phyloP scores from a whole-genome alignment of 2,329 filamentous ascomycete species.

The Neopestalotiopsis sp. region DNA sequence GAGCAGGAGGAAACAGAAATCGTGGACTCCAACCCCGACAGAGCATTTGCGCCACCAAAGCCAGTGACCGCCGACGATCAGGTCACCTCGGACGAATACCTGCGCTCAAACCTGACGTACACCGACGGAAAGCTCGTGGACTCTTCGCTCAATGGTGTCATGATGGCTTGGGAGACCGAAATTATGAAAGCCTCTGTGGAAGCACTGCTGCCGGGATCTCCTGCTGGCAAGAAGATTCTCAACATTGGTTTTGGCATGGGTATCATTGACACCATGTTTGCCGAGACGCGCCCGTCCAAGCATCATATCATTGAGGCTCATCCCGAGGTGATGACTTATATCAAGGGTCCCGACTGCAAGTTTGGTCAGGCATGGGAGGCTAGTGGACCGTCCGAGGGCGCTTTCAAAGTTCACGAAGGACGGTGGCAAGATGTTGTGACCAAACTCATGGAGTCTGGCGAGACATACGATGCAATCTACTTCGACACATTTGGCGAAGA shows the following conservation, averaged over 20 bases:
- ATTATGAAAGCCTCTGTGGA: slow-evolving; percentile 84
- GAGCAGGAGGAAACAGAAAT: slow-evolving; percentile 28
- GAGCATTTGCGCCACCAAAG: slow-evolving; percentile 42
- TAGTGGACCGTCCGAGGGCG: slow-evolving; percentile 64
- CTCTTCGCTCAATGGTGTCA: slow-evolving; percentile 79
- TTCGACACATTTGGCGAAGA: slow-evolving; percentile 98
- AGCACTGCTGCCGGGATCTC: slow-evolving; percentile 55
- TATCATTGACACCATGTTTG: slow-evolving; percentile 81
- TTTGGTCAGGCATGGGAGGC: slow-evolving; percentile 64
- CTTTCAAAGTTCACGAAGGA: slow-evolving; percentile 75
- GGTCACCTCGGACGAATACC: slow-evolving; percentile 71
- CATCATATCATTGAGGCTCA: slow-evolving; percentile 92
- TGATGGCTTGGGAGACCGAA: slow-evolving; percentile 91
- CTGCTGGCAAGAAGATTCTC: slow-evolving; percentile 69
- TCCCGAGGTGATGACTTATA: slow-evolving; percentile 73
- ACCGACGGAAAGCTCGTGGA: slow-evolving; percentile 73
- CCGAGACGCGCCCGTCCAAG: slow-evolving; percentile 66
- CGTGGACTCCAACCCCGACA: slow-evolving; percentile 32
- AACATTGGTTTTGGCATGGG: slow-evolving; percentile 94
- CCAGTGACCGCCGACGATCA: slow-evolving; percentile 39
- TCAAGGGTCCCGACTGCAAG: slow-evolving; percentile 52
- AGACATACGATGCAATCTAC: slow-evolving; percentile 87
- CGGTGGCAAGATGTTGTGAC: slow-evolving; percentile 84
- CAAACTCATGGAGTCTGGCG: slow-evolving; percentile 68
- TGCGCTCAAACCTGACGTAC: slow-evolving; percentile 71